Evolutionary conservation across 2,329 filamentous ascomycete species (phyloP).

Genomic region (Ophiosphaerella narmari): DNA sequence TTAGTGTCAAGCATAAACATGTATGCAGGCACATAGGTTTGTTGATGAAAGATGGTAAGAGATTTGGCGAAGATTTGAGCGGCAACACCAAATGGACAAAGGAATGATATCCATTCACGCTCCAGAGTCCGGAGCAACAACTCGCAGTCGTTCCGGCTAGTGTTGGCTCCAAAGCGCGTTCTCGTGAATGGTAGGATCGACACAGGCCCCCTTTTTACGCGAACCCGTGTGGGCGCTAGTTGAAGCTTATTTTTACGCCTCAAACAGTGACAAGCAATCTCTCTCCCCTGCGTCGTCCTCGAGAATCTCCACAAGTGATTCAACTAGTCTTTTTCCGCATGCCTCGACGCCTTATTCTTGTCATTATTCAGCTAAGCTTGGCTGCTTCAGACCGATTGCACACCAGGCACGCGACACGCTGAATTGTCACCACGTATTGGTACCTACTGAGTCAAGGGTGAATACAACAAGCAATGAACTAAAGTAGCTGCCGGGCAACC

Average conservation of each 20-base stretch:
- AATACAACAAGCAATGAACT: constrained; percentile 2
- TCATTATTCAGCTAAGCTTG: background rate
- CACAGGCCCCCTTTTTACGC: constrained; percentile 16
- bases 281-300: background rate
- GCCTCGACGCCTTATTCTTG: too few species aligned
- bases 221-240: constrained; percentile 3
- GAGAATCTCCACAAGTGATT: background rate
- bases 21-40: too few species aligned
- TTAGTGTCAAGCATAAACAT: background rate
- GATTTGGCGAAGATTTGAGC: too few species aligned
- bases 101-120: too few species aligned
- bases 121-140: background rate
- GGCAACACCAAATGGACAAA: too few species aligned
- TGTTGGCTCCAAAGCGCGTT: background rate
- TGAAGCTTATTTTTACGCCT: constrained; percentile 22
- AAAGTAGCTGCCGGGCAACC: background rate
- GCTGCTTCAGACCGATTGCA: background rate
- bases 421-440: background rate
- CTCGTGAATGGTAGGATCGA: background rate
- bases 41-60: too few species aligned
- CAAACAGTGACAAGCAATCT: constrained; percentile 1
- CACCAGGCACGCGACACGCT: background rate
- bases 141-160: constrained; percentile 2
- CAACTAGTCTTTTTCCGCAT: background rate
- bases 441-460: background rate